Percentiles rank a stretch among this genome's conserved stretches.
These are phyloP conservation scores for Calonectria pauciramosa DNA, from an alignment of 2,329 filamentous ascomycete species.

Conservation along the genomic window DNA sequence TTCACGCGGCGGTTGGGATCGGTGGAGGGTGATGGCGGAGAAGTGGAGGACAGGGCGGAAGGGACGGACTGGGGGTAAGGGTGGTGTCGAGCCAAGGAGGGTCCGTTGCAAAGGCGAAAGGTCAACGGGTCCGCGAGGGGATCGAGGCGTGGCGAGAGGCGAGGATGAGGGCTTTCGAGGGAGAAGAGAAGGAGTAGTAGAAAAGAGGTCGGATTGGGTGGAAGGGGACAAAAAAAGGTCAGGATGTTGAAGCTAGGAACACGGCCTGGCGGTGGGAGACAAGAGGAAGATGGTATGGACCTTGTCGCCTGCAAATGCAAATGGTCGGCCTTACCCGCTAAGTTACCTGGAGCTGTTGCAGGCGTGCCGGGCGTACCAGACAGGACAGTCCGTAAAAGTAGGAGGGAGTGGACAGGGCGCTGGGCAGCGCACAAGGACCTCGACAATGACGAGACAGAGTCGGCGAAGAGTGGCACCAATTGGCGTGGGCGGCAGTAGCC, in stretches of 20 bases:
- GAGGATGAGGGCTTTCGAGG: constrained; percentile 4
- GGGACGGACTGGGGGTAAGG: constrained; percentile 36
- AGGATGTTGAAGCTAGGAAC: constrained; percentile 27
- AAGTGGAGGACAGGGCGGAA: constrained; percentile 35
- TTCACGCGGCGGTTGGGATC: constrained; percentile 27
- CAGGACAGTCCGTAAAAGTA: constrained; percentile 16
- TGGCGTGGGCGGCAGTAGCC: constrained; percentile 38
- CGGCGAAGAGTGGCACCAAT: constrained; percentile 43
- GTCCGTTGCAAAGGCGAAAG: constrained; percentile 8
- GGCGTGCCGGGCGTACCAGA: constrained; percentile 22
- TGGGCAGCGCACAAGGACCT: constrained; percentile 38
- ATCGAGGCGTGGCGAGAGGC: neutral
- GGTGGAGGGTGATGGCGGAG: constrained; percentile 36
- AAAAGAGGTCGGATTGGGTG: constrained; percentile 13
- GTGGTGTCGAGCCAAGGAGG: constrained; percentile 30
- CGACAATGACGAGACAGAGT: constrained; percentile 47
- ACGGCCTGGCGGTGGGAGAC: constrained; percentile 29
- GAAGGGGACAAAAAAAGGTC: constrained; percentile 19
- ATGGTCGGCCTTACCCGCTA: constrained; percentile 22
- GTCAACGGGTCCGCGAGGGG: neutral
- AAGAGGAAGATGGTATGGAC: constrained; percentile 26
- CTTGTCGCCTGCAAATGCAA: constrained; percentile 26
- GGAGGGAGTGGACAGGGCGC: constrained; percentile 35
- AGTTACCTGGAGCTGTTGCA: constrained; percentile 24
- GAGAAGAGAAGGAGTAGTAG: neutral